Evolutionary conservation across 2,329 filamentous ascomycete species (phyloP).

Genomic region (Aureobasidium leucospermi): DNA sequence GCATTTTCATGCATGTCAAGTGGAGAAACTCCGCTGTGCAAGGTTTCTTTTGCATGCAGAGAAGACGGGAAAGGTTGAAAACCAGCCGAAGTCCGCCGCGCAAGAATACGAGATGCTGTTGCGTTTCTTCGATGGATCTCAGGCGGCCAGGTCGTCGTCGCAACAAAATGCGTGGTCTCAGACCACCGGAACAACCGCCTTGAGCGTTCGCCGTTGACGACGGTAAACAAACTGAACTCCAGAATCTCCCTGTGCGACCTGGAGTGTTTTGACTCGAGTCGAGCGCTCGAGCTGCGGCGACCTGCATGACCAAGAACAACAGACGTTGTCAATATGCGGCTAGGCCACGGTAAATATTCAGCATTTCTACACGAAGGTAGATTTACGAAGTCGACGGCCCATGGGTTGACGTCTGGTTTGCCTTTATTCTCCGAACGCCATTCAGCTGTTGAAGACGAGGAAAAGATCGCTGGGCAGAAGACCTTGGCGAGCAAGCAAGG

Average conservation of each 20-base stretch:
- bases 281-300: conserved; percentile 1
- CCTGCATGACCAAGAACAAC: conserved; percentile 4
- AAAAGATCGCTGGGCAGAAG: neutral
- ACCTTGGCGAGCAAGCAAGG: neutral
- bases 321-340: conserved; percentile 3
- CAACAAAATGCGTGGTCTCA: conserved; percentile 4
- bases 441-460: neutral
- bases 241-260: conserved; percentile 8
- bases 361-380: conserved; percentile 3
- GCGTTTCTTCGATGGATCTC: neutral
- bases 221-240: conserved; percentile 7
- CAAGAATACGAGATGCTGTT: neutral
- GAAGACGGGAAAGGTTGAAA: neutral
- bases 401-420: neutral
- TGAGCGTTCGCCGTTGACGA: neutral
- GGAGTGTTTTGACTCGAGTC: neutral
- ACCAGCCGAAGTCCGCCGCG: neutral
- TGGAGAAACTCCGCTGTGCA: neutral
- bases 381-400: neutral
- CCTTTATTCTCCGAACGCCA: conserved; percentile 11
- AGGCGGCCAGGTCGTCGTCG: conserved; percentile 9
- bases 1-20: neutral
- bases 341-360: conserved; percentile 1
- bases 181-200: conserved; percentile 3
- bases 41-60: conserved; percentile 4